Evolutionary conservation across 768 basidiomycete species (phyloP), one percentile per base, ranked within the genome.

Genomic region (Mycena leptocephala): DNA sequence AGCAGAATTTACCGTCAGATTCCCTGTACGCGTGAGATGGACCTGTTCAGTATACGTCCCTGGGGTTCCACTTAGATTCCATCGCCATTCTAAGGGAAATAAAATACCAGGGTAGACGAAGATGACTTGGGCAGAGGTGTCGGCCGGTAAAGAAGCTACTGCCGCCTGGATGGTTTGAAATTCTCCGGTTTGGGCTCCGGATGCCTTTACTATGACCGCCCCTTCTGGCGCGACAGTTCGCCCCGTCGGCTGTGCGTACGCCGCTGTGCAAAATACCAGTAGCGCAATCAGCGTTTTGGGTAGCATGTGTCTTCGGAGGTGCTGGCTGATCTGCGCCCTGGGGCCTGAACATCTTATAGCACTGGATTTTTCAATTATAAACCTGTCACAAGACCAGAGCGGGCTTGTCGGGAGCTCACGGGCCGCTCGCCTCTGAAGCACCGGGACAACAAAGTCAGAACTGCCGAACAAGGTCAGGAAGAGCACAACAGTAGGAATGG

Each of bases 41-140:
- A 76, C 75, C 32, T 76, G 68, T 28, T 76, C 75, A 9, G 22
- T 28, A 64, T 76, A 76, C 9, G 75, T 71, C 16, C 75, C 75
- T 76, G 43, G 14, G 32, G 3, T 14, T 55, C 24, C 26, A 32
- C n/a, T 43, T 5, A 39, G 9, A 2, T 5, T 16, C 0, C 5
- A 20, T 53, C 22, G 16, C 16, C 3, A 24, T 43, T 28, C 7
- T 16, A 32, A 13, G 11, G 14, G 5, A 24, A 35, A 62, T 13
- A n/a, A 20, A 48, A 11, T 74, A 68, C 72, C 72, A 1, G 72
- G 72, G 11, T 68, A 68, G 26, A 62, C n/a, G 37, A 74, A 74
- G 1, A 74, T 62, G 14, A 46, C 48, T 32, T 53, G 72, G 2
- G 72, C 58, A 24, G 72, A 74, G 18, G 2, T 28, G 48, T 68